Base-by-base conservation (phyloP, 2,329 filamentous ascomycete species). In the Fusarium succisae region DNA sequence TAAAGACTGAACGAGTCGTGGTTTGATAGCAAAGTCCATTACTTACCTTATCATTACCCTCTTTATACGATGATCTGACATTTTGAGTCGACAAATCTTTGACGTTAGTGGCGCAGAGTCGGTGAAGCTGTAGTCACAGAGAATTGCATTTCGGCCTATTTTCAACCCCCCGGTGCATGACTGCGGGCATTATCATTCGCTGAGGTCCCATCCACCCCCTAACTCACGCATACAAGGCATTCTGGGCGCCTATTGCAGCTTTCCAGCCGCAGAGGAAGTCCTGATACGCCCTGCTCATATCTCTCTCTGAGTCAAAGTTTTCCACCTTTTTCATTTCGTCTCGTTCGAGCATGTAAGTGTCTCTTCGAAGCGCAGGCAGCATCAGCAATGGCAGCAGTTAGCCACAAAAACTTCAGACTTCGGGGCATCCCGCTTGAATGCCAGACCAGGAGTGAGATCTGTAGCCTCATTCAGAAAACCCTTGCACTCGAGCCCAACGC, bases 331-430 rank as follows among this genome's bases (percentile, higher is more conserved):
- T 28, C n/a, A 28, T 11, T 22, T 13, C 2, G 14, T 8, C 1
- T 30, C 12, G 3, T 39, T 26, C 8, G 17, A 32, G 15, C 9
- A 39, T 43, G 15, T 1, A 37, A 12, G 10, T 26, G 4, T 24
- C 4, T 41, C 7, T 8, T 14, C 12, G 11, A 24, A 8, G 9
- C 3, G 10, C 14, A 26, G 37, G 20, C 28, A 59, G 18, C 1
- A n/a, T n/a, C 20, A 37, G 12, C 20, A 2, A 66, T 66, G 58
- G 17, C 28, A 15, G 13, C 17, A 9, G 3, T 1, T 22, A 37
- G 13, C 6, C 17, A 64, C 14, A 41, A 13, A 6, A 66, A 56
- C 1, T 66, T 66, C 22, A 43, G 63, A 32, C 6, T 66, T 5
- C 15, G 48, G 4, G 59, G 63, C 5, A 63, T 66, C 11, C 58